Evolutionary conservation across 1,139 yeast species (phyloP).

Genomic region (Nakaseomyces uthaithaninus): DNA sequence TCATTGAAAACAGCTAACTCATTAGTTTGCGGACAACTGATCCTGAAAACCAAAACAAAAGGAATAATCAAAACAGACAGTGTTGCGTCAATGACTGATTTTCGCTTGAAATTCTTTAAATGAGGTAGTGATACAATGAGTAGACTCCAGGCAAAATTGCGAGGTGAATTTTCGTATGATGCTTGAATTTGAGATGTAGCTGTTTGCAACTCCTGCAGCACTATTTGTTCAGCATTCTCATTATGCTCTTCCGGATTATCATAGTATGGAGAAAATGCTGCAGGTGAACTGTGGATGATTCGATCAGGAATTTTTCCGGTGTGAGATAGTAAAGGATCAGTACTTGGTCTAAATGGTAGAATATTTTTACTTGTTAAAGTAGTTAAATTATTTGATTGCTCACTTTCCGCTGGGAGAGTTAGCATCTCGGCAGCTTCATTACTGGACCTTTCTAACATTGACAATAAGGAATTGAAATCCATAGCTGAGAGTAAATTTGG

Average conservation of each 20-base stretch:
- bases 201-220: slow-evolving; percentile 6
- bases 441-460: slow-evolving; percentile 22
- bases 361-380: too few species aligned
- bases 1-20: slow-evolving; percentile 19
- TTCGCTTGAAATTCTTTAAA: slow-evolving; percentile 20
- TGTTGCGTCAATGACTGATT: slow-evolving; percentile 19
- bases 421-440: neutral
- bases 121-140: slow-evolving; percentile 21
- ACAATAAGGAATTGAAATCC: slow-evolving; percentile 25
- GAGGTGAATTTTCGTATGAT: slow-evolving; percentile 8
- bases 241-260: slow-evolving; percentile 19
- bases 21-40: slow-evolving; percentile 26
- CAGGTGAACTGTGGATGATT: slow-evolving; percentile 20
- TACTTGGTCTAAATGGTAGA: too few species aligned
- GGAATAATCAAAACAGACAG: slow-evolving; percentile 26
- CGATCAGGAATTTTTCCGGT: neutral
- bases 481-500: slow-evolving; percentile 29
- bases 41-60: slow-evolving; percentile 23
- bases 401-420: too few species aligned
- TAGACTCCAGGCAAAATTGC: slow-evolving; percentile 9
- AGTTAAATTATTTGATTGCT: too few species aligned
- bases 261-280: slow-evolving; percentile 19
- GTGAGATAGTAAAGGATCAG: slow-evolving; percentile 16
- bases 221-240: slow-evolving; percentile 8
- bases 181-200: slow-evolving; percentile 2